Conservation (phyloP, 1,139 yeast genomes). For the Protomyces arabidopsidicola region DNA sequence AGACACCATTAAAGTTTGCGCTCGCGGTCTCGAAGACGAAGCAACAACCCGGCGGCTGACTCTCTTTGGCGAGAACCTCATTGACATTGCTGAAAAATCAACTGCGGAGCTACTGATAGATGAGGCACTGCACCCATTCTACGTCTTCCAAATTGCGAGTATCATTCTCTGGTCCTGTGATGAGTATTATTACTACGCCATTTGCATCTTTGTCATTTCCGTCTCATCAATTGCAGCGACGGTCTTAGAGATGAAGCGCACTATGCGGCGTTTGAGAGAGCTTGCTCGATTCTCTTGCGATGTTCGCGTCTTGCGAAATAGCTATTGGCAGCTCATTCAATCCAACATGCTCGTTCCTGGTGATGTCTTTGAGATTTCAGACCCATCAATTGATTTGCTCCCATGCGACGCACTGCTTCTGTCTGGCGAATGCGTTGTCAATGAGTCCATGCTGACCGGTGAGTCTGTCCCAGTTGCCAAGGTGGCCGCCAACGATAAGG, state of each 20-base stretch:
- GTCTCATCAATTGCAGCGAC: constrained; percentile 73
- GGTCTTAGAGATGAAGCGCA: constrained; percentile 72
- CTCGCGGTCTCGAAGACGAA: constrained; percentile 68
- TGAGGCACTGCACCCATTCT: constrained; percentile 88
- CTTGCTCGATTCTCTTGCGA: constrained; percentile 71
- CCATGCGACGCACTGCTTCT: constrained; percentile 88
- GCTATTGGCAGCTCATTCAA: constrained; percentile 76
- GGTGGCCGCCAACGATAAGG: constrained; percentile 58
- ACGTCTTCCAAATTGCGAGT: constrained; percentile 88
- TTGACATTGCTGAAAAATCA: constrained; percentile 72
- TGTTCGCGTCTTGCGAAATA: constrained; percentile 86
- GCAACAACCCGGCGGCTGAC: constrained; percentile 60
- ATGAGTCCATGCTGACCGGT: constrained; percentile 94
- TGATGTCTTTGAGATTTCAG: constrained; percentile 84
- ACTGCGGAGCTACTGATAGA: constrained; percentile 62
- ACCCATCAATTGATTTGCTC: constrained; percentile 63
- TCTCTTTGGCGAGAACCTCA: constrained; percentile 72
- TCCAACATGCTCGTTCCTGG: constrained; percentile 93
- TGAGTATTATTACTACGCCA: constrained; percentile 86
- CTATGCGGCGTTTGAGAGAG: constrained; percentile 65
- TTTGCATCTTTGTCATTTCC: constrained; percentile 84
- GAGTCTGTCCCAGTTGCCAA: constrained; percentile 96
- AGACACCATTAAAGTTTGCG: constrained; percentile 48
- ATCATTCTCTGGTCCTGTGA: constrained; percentile 88
- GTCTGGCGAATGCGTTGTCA: constrained; percentile 88